Conservation (phyloP, 2,329 filamentous ascomycete species). For the Verticillium nonalfalfae region DNA sequence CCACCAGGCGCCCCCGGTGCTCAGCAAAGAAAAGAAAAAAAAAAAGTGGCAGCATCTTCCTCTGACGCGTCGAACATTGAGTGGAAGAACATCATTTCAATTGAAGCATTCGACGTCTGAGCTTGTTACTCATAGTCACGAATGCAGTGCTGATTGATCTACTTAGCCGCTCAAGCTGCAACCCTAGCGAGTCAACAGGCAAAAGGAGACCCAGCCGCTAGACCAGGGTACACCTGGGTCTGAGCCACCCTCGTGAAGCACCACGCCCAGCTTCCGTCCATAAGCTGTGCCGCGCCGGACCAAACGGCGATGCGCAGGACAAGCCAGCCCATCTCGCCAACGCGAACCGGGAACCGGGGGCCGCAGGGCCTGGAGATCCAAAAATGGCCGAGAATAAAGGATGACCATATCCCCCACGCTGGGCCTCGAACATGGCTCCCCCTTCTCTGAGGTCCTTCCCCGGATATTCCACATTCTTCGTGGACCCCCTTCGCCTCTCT, state of each 20-base stretch:
- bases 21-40: not conserved
- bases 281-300: conserved; percentile 1
- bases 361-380: not conserved
- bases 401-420: not conserved
- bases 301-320: not conserved
- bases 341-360: not conserved
- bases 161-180: not conserved
- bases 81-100: too few relatives aligned
- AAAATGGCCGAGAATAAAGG: not conserved
- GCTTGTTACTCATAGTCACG: not conserved
- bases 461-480: not conserved
- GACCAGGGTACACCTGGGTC: not conserved
- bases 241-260: not conserved
- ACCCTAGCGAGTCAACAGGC: not conserved
- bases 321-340: not conserved
- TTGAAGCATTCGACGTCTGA: too few relatives aligned
- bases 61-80: not conserved
- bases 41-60: too few relatives aligned
- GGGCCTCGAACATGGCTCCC: not conserved
- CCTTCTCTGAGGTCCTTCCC: not conserved
- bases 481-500: not conserved
- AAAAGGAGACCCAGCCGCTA: not conserved
- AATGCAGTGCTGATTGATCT: not conserved
- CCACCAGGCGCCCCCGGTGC: not conserved
- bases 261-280: not conserved